Percentiles rank a stretch among this genome's conserved stretches.
phyloP scores from a whole-genome alignment of 805 yeast genomes.

The Myxozyma udenii region DNA sequence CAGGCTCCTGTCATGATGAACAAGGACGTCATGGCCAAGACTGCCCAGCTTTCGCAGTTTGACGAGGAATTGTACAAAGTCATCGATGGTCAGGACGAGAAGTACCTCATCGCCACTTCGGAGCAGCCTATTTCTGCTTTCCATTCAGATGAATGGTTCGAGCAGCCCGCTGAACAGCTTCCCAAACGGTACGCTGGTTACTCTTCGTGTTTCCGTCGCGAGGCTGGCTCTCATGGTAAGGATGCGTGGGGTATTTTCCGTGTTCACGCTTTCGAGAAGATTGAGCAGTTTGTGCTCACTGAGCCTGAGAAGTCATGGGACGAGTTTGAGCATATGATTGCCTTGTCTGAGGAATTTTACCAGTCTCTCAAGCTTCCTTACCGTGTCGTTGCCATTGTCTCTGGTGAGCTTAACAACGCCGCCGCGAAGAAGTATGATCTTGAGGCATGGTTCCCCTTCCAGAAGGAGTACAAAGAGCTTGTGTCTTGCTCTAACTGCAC shows the following conservation, averaged over 20 bases:
- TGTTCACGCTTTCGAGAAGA: constrained; percentile 97
- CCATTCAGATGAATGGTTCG: constrained; percentile 98
- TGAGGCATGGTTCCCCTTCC: constrained; percentile 99
- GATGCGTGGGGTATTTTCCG: constrained; percentile 99
- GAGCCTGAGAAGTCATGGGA: constrained; percentile 99
- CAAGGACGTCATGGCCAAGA: constrained; percentile 98
- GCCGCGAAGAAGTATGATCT: constrained; percentile 98
- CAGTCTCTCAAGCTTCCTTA: constrained; percentile 88
- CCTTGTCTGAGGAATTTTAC: constrained; percentile 86
- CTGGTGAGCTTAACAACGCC: constrained; percentile 97
- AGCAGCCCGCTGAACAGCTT: constrained; percentile 92
- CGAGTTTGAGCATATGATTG: constrained; percentile 95
- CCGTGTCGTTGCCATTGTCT: constrained; percentile 95
- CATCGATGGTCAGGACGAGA: constrained; percentile 94
- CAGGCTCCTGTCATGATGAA: constrained; percentile 99
- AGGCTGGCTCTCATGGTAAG: constrained; percentile 98
- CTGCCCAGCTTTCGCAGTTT: constrained; percentile 96
- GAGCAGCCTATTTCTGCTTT: constrained; percentile 99
- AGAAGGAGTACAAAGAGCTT: constrained; percentile 95
- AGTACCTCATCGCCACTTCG: constrained; percentile 95
- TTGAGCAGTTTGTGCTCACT: constrained; percentile 91
- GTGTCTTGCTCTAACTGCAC: constrained; percentile 99
- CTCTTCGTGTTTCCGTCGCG: constrained; percentile 98
- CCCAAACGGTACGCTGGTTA: constrained; percentile 97
- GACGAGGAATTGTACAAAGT: constrained; percentile 98